These are phyloP conservation scores for Boletus reticuloceps DNA, from an alignment of 768 basidiomycete species.

Conservation along the genomic window DNA sequence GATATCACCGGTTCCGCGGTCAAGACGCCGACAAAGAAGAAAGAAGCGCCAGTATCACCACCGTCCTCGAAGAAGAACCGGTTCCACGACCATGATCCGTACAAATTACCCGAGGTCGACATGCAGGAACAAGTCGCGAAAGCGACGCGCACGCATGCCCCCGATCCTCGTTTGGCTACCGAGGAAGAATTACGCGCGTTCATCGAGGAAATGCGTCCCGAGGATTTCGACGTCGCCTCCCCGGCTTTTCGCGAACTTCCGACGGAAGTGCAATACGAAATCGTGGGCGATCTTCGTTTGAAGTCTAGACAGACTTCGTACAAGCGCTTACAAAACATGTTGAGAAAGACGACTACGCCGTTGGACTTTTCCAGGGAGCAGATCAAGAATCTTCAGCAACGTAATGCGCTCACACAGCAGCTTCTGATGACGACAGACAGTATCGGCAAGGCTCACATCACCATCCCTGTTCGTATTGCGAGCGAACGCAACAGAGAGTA, in stretches of 20 bases:
- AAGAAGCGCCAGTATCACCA: slow-evolving; percentile 35
- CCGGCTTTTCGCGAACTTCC: slow-evolving; percentile 89
- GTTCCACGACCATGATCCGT: slow-evolving; percentile 85
- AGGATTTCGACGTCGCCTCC: slow-evolving; percentile 91
- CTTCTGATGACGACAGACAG: slow-evolving; percentile 88
- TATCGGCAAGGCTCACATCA: slow-evolving; percentile 85
- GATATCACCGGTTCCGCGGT: slow-evolving; percentile 62
- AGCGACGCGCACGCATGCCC: slow-evolving; percentile 56
- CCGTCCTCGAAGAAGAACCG: slow-evolving; percentile 58
- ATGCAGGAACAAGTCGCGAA: slow-evolving; percentile 60
- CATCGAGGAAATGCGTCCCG: slow-evolving; percentile 94
- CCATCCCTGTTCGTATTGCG: slow-evolving; percentile 91
- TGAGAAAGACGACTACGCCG: slow-evolving; percentile 71
- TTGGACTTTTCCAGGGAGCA: slow-evolving; percentile 97
- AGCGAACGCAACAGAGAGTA: slow-evolving; percentile 95
- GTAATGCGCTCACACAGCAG: slow-evolving; percentile 91
- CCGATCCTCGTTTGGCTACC: slow-evolving; percentile 92
- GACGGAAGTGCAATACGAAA: slow-evolving; percentile 97
- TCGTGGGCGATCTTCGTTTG: slow-evolving; percentile 91
- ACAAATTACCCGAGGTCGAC: slow-evolving; percentile 83
- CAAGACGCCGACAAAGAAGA: slow-evolving; percentile 46
- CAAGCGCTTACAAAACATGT: slow-evolving; percentile 88
- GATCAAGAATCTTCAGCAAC: slow-evolving; percentile 83
- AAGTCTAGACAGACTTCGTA: slow-evolving; percentile 95
- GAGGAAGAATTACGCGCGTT: slow-evolving; percentile 92